Conservation (phyloP, 129 eudicot genomes). For the Gnaphalium uliginosum region DNA sequence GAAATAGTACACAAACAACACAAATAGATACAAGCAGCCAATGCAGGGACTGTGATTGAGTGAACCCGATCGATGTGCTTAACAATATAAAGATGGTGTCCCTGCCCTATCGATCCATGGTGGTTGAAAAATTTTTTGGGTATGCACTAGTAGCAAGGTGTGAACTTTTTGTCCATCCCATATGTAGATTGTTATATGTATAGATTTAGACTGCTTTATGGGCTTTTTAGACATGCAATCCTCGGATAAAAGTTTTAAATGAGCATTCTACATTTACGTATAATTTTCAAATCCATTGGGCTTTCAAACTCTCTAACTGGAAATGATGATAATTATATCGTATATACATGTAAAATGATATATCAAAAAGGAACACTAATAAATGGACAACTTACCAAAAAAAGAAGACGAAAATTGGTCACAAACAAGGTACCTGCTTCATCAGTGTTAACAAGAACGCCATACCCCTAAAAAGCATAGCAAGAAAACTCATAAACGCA, state of each 20-base stretch:
- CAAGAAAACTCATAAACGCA: constrained; percentile 22
- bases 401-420: constrained; percentile 91
- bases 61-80: background rate
- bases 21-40: constrained; percentile 16
- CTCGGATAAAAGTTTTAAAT: no score
- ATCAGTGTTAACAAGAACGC: constrained; percentile 92
- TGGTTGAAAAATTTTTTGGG: background rate
- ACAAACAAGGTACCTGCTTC: constrained; percentile 95
- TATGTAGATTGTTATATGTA: constrained; percentile 11
- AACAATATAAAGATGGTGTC: background rate
- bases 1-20: constrained; percentile 16
- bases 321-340: background rate
- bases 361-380: constrained; percentile 15
- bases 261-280: background rate
- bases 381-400: constrained; percentile 64
- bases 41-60: background rate
- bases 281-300: background rate
- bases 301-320: background rate
- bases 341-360: constrained; percentile 10
- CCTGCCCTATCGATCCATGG: background rate
- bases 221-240: background rate
- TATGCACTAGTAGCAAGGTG: constrained; percentile 13
- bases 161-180: constrained; percentile 12
- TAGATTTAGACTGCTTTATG: constrained; percentile 9
- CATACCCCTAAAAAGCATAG: constrained; percentile 63